A percentile compares a stretch with the other conserved stretches of the same genome.
Conservation (phyloP, 2,329 filamentous ascomycete genomes). For the Hymenoscyphus occultus region DNA sequence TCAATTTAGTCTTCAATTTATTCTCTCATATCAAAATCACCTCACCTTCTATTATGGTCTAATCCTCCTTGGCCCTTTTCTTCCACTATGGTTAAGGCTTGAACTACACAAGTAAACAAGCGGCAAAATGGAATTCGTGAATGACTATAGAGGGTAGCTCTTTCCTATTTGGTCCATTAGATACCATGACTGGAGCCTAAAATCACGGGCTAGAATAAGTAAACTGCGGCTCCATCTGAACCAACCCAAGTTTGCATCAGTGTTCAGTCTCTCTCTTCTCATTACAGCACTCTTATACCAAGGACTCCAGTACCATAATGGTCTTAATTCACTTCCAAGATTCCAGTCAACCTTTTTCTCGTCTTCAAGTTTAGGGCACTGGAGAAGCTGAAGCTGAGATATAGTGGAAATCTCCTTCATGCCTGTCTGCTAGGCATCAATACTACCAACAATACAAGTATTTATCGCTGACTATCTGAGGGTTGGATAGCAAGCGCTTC, state of each 20-base stretch:
- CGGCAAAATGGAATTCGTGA: no score
- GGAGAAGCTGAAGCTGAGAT: background rate
- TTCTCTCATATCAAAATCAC: no score
- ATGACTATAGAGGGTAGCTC: background rate
- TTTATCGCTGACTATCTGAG: background rate
- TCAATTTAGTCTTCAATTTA: no score
- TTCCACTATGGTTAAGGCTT: no score
- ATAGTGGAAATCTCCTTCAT: background rate
- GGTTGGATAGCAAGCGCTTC: background rate
- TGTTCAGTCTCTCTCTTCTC: background rate
- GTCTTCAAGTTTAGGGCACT: background rate
- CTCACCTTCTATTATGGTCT: no score
- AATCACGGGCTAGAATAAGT: background rate
- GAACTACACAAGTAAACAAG: no score
- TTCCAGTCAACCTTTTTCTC: background rate
- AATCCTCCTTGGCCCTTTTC: no score
- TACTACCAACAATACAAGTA: background rate
- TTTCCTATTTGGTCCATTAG: background rate
- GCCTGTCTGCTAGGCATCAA: background rate
- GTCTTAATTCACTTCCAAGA: background rate
- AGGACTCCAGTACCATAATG: background rate
- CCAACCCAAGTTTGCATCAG: background rate
- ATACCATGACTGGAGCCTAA: background rate
- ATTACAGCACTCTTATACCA: background rate
- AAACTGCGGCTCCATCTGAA: no score